Base-by-base conservation (phyloP, 441 rosid species). In the Croton setiger region DNA sequence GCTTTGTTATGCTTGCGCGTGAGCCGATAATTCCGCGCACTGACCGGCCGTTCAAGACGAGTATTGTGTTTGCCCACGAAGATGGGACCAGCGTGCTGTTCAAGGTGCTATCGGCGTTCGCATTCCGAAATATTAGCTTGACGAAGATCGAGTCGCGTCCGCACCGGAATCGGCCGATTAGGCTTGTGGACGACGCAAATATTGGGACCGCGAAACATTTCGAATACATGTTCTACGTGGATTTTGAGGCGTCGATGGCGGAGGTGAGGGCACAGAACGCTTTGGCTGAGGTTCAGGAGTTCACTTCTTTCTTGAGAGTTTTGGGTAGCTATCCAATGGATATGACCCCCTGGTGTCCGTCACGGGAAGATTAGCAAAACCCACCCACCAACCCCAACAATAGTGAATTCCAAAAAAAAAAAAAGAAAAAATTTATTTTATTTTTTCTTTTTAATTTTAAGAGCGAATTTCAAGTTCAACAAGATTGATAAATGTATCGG, bases 261-360 rank as follows among this genome's bases (percentile, higher is more conserved):
- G 99, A 94, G 59, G 77, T 80, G 21, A 84, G 97, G 64, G 98
- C 99, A 17, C 99, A 94, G 66, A 92, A 94, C 79, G 99, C 99
- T 20, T 75, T 94, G 43, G 83, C 97, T 36, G 99, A 92, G 76
- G 98, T 94, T 17, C 99, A 94, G 65, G 99, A 94, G 76, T 92
- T 88, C 87, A 90, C 99, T 17, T 90, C 99, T 3, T 94, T 94
- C 82, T 78, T 94, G 75, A 78, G 99, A 78, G 99, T 95, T 33
- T 70, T 95, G 70, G 99, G 99, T 12, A 95, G 99, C 68, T 95
- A 95, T 75, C 99, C 99, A 5, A 92, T 90, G 96, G 99, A 95
- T 74, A 94, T 94, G 99, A 86, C 97, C 4, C 98, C 97, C 3
- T 93, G 95, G 96, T 82, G 86, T 61, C 93, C 88, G 0, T 80